A percentile compares a stretch with the other conserved stretches of the same genome.
Conservation (phyloP, 129 eudicot species). For the Escallonia herrerae region DNA sequence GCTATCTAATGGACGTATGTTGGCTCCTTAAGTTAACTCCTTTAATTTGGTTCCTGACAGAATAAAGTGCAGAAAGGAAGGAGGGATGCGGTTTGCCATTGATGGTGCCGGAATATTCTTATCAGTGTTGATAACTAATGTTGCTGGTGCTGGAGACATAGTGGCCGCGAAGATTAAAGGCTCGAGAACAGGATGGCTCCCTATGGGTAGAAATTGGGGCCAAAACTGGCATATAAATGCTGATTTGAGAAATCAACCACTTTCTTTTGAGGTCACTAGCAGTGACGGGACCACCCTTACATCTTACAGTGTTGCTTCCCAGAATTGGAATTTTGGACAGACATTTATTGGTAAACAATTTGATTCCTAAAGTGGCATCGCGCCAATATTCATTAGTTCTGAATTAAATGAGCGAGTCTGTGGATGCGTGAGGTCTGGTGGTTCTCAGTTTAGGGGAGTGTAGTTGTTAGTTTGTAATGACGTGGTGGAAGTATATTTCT, state of each 20-base stretch:
- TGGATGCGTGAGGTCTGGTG: no score
- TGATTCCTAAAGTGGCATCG: no score
- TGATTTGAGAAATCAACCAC: constrained; percentile 67
- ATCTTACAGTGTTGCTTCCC: constrained; percentile 74
- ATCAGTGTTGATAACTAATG: constrained; percentile 79
- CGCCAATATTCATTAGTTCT: no score
- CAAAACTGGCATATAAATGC: constrained; percentile 92
- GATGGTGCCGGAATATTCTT: constrained; percentile 70
- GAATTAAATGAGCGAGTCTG: no score
- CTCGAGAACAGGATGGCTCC: constrained; percentile 93
- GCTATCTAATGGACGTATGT: background rate
- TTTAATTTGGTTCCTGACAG: constrained; percentile 24
- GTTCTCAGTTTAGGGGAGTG: no score
- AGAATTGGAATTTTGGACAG: constrained; percentile 78
- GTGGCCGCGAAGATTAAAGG: constrained; percentile 77
- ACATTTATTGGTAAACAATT: constrained; percentile 61
- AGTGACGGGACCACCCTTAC: constrained; percentile 66
- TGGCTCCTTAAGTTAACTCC: background rate
- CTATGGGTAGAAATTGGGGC: constrained; percentile 94
- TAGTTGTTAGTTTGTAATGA: no score
- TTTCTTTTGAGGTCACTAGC: constrained; percentile 73
- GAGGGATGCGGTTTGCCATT: constrained; percentile 71
- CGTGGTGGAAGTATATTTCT: no score
- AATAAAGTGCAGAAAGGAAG: constrained; percentile 88
- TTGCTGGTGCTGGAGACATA: constrained; percentile 86